Evolutionary conservation across 2,329 filamentous ascomycete genomes (phyloP).

Genomic region (Coniochaeta sp.): DNA sequence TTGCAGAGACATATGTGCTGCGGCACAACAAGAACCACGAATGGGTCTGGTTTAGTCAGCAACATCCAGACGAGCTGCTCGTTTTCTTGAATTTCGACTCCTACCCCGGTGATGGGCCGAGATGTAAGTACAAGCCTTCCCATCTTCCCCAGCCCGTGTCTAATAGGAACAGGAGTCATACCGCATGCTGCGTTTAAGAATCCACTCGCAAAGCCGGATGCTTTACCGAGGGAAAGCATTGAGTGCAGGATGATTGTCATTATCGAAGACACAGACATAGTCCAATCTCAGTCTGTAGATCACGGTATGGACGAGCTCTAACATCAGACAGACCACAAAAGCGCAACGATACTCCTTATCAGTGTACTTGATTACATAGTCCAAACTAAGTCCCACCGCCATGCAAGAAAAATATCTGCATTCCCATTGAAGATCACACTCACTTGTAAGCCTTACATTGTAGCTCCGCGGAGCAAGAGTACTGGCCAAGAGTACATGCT

Average conservation of each 20-base stretch:
- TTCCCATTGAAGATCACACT: no score
- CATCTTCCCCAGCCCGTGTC: neutral
- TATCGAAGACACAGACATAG: neutral
- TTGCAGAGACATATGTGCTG: slow-evolving; percentile 1
- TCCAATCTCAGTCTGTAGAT: neutral
- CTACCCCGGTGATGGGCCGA: neutral
- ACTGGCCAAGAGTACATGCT: no score
- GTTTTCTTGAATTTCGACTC: neutral
- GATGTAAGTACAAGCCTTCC: neutral
- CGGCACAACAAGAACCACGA: neutral
- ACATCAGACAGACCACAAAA: neutral
- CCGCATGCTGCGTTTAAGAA: neutral
- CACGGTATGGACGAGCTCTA: neutral
- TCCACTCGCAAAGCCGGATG: neutral
- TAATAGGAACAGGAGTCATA: neutral
- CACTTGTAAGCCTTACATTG: no score
- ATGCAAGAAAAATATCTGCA: no score
- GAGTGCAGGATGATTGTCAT: slow-evolving; percentile 1
- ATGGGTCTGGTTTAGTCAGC: slow-evolving; percentile 2
- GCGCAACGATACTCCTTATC: neutral
- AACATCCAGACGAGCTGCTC: neutral
- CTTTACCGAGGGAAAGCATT: neutral
- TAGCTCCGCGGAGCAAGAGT: no score
- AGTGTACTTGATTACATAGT: neutral
- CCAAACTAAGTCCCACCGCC: neutral